Conservation (phyloP, 2,329 filamentous ascomycete species). For the Mycosphaerella sp. region DNA sequence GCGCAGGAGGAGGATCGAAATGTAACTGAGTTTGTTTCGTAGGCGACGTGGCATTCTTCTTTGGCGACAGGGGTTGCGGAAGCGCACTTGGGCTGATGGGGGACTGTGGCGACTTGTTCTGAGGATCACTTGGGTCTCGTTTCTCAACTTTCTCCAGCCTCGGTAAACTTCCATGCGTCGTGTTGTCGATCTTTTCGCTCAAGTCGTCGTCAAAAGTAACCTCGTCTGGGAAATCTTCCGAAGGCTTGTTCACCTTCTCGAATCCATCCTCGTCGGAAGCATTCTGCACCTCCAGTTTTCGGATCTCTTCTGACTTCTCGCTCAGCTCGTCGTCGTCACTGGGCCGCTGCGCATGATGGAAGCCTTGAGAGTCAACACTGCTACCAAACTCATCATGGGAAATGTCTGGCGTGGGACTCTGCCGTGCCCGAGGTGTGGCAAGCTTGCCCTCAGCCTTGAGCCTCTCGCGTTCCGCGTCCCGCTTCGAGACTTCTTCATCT, state of each 20-base stretch:
- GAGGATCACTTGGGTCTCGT: conserved; percentile 17
- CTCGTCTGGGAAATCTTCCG: background rate
- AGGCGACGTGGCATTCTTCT: conserved; percentile 23
- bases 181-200: conserved; percentile 40
- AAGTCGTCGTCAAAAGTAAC: conserved; percentile 28
- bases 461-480: conserved; percentile 75
- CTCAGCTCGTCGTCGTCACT: conserved; percentile 35
- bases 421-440: conserved; percentile 47
- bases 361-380: conserved; percentile 47
- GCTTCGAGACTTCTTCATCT: conserved; percentile 72
- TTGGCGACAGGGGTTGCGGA: conserved; percentile 29
- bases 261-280: background rate
- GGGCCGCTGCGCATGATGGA: conserved; percentile 45
- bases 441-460: conserved; percentile 72
- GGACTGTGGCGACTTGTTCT: conserved; percentile 14
- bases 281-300: background rate
- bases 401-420: conserved; percentile 50
- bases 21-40: conserved; percentile 16
- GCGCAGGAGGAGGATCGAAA: conserved; percentile 28
- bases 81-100: conserved; percentile 22
- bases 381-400: conserved; percentile 44
- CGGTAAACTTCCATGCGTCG: conserved; percentile 22
- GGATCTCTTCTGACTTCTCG: conserved; percentile 38
- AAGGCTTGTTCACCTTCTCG: background rate
- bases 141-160: conserved; percentile 28